These are phyloP conservation scores for Zygoascus flipseniorum DNA, from an alignment of 805 yeast genomes.

Conservation along the genomic window DNA sequence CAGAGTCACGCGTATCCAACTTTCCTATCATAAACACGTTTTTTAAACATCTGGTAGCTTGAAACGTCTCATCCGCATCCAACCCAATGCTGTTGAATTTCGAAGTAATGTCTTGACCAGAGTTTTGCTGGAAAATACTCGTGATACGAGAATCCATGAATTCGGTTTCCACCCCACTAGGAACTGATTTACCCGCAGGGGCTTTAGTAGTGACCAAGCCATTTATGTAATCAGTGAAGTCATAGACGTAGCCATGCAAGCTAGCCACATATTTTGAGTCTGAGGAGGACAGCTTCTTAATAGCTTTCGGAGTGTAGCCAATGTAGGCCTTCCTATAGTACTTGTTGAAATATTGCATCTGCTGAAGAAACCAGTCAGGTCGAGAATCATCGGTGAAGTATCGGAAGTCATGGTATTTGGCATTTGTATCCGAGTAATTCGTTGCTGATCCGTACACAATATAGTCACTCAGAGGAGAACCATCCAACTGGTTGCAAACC, in stretches of 20 bases:
- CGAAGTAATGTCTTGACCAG: slow-evolving; percentile 31
- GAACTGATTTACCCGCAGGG: slow-evolving; percentile 22
- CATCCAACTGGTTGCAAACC: slow-evolving; percentile 29
- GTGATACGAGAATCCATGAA: slow-evolving; percentile 28
- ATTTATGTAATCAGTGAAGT: slow-evolving; percentile 29
- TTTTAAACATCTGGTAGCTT: slow-evolving; percentile 29
- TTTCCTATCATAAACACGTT: slow-evolving; percentile 34
- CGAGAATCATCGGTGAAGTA: slow-evolving; percentile 30
- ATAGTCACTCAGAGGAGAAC: slow-evolving; percentile 20
- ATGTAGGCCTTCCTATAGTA: slow-evolving; percentile 30
- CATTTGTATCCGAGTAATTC: slow-evolving; percentile 32
- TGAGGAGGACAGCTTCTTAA: slow-evolving; percentile 20
- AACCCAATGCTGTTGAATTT: slow-evolving; percentile 21
- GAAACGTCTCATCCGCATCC: slow-evolving; percentile 17
- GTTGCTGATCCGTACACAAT: slow-evolving; percentile 22
- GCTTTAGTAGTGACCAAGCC: slow-evolving; percentile 28
- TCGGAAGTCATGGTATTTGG: slow-evolving; percentile 35
- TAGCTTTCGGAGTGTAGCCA: slow-evolving; percentile 29
- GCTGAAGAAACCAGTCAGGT: slow-evolving; percentile 36
- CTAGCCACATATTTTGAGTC: slow-evolving; percentile 24
- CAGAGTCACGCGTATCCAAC: slow-evolving; percentile 33
- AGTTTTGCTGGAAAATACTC: slow-evolving; percentile 25
- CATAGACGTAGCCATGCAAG: slow-evolving; percentile 31
- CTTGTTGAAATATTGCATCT: slow-evolving; percentile 29
- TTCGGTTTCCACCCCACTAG: slow-evolving; percentile 20